Conservation (phyloP, 2,329 filamentous ascomycete genomes). For the Aspergillus tanneri region DNA sequence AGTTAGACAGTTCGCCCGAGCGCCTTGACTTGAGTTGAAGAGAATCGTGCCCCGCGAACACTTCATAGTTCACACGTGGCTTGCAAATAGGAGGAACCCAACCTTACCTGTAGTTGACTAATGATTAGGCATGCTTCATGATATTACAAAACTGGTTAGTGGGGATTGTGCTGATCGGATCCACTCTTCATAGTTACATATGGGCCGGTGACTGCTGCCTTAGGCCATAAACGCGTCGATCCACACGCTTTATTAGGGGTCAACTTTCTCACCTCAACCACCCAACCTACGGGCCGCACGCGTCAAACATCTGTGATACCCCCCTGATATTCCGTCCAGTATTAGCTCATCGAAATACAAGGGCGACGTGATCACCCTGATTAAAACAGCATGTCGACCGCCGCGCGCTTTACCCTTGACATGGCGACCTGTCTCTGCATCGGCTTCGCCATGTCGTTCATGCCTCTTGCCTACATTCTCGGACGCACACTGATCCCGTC, state of each 20-base stretch:
- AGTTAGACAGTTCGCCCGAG: too few species aligned
- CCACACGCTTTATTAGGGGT: too few species aligned
- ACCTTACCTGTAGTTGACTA: too few species aligned
- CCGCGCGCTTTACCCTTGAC: conserved; percentile 39
- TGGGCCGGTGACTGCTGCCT: neutral
- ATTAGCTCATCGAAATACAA: neutral
- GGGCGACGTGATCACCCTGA: neutral
- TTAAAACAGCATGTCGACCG: conserved; percentile 19
- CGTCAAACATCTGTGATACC: neutral
- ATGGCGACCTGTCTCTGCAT: conserved; percentile 55
- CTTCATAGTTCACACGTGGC: too few species aligned
- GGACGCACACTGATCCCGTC: conserved; percentile 54
- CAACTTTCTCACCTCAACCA: too few species aligned
- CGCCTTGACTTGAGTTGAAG: too few species aligned
- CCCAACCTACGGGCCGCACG: neutral
- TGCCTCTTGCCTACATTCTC: conserved; percentile 53
- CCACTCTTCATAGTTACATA: too few species aligned
- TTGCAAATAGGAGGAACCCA: too few species aligned
- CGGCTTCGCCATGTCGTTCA: conserved; percentile 53
- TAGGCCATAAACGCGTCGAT: neutral
- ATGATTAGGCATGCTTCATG: too few species aligned
- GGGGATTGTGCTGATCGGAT: too few species aligned
- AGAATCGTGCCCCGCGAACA: too few species aligned
- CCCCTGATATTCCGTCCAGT: neutral
- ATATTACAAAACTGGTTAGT: too few species aligned